Evolutionary conservation across 371 early-diverging fungal genomes (phyloP), one percentile per base, ranked within the genome.

Genomic region (Actinomortierella ambigua): DNA sequence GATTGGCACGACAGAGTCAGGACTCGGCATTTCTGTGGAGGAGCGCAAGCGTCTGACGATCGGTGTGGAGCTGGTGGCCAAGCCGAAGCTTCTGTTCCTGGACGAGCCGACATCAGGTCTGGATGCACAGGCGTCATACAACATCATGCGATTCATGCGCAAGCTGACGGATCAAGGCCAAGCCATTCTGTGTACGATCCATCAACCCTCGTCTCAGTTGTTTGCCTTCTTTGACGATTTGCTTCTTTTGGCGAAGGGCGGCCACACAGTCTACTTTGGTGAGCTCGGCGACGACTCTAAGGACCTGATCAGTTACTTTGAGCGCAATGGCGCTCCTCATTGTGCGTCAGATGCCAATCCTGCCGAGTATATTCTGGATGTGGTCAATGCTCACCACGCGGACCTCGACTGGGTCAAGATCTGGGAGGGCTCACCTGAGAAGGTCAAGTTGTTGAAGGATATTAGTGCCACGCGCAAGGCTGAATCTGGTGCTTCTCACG

Each of bases 101-200:
- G 95, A 95, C 70, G 94, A 95, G 63, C 95, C 94, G 47, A 93
- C 93, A 5, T 91, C 91, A 52, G 94, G 93, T 55, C 78, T 77
- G 54, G 83, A 91, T 70, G 82, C 85, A 15, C 84, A 86, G 50
- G 69, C 77, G 13, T 86, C 92, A 5, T 85, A 85, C 77, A 90
- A 90, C 77, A 88, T 94, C 66, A 78, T 92, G 50, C 79, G 85
- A 34, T 81, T 91, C 64, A 83, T 93, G 59, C 86, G 86, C 69
- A 87, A 89, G 47, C 80, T 93, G 57, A 85, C 92, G 26, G 84
- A 82, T 51, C 82, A 82, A 24, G 88, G 90, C 23, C 85, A 85
- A 77, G 84, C 88, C 8, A 79, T 88, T 26, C 75, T 89, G n/a
- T 91, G 91, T 79, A 91, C 95, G 13, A 93, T 94, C 56, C 95